Evolutionary conservation across 2,329 filamentous ascomycete genomes (phyloP).

Genomic region (Stagonosporopsis rhizophila): DNA sequence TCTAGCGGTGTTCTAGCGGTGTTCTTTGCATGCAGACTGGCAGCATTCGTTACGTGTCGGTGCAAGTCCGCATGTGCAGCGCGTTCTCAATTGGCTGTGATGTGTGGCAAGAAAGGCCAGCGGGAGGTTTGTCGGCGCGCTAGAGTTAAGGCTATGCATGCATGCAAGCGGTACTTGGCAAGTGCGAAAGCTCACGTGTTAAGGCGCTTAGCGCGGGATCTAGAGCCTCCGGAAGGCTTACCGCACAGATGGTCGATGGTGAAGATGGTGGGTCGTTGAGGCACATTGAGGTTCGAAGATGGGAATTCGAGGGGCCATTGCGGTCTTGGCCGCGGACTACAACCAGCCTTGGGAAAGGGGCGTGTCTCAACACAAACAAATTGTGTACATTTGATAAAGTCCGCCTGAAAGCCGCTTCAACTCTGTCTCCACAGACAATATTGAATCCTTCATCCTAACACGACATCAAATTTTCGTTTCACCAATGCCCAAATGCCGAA

Average conservation of each 20-base stretch:
- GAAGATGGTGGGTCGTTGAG: slow-evolving; percentile 13
- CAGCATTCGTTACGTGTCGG: slow-evolving; percentile 7
- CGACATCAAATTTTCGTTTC: not conserved
- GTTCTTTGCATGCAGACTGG: slow-evolving; percentile 13
- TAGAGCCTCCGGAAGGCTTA: slow-evolving; percentile 18
- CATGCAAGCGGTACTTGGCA: slow-evolving; percentile 10
- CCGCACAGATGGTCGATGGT: slow-evolving; percentile 9
- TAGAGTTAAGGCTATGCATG: slow-evolving; percentile 9
- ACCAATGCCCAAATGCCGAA: not conserved
- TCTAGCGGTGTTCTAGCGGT: slow-evolving; percentile 15
- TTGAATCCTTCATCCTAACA: slow-evolving; percentile 3
- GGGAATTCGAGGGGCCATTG: slow-evolving; percentile 4
- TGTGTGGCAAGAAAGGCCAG: not conserved
- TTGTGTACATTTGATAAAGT: slow-evolving; percentile 9
- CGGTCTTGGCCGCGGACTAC: slow-evolving; percentile 13
- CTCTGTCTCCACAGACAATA: slow-evolving; percentile 6
- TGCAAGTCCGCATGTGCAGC: not conserved
- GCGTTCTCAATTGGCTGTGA: slow-evolving; percentile 7
- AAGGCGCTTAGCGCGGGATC: slow-evolving; percentile 12
- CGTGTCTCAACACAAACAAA: slow-evolving; percentile 15
- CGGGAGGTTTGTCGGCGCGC: slow-evolving; percentile 23
- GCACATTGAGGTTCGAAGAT: slow-evolving; percentile 3
- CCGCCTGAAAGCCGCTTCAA: slow-evolving; percentile 13
- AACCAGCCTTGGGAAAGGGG: slow-evolving; percentile 11
- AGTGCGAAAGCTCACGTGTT: slow-evolving; percentile 16